Conservation (phyloP, 306 rosid genomes). For the Vicia faba region DNA sequence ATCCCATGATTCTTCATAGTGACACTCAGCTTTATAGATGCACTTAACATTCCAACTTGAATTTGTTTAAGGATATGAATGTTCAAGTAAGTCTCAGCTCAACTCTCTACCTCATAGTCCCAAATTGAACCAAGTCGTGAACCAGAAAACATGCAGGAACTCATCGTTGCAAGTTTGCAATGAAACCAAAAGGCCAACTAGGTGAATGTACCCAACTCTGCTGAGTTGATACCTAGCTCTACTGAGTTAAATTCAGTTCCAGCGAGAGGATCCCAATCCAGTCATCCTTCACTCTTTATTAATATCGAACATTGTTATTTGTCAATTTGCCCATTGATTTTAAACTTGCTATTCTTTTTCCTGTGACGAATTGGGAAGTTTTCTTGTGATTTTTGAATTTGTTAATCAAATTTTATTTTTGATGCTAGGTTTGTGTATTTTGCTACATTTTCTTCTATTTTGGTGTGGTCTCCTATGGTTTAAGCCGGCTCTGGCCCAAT, state of each 20-base stretch:
- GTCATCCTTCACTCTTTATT: background rate
- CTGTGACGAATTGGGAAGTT: background rate
- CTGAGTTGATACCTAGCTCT: background rate
- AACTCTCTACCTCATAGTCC: background rate
- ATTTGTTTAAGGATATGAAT: background rate
- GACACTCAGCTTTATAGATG: background rate
- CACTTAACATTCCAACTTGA: background rate
- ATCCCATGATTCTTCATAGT: too few species aligned
- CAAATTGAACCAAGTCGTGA: background rate
- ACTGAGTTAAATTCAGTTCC: background rate
- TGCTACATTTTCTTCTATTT: background rate
- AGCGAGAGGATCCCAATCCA: background rate
- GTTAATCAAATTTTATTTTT: background rate
- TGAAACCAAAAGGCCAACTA: background rate
- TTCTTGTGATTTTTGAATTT: background rate
- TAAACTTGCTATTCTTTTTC: background rate
- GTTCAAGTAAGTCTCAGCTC: background rate
- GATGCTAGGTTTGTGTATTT: background rate
- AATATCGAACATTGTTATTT: background rate
- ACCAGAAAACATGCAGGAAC: background rate
- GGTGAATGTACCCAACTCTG: background rate
- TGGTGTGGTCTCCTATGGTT: background rate
- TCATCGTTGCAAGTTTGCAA: slow-evolving; percentile 1
- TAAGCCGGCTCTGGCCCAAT: background rate
- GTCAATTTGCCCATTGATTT: background rate